Conservation (phyloP, 306 rosid species). For the Pueraria montana region DNA sequence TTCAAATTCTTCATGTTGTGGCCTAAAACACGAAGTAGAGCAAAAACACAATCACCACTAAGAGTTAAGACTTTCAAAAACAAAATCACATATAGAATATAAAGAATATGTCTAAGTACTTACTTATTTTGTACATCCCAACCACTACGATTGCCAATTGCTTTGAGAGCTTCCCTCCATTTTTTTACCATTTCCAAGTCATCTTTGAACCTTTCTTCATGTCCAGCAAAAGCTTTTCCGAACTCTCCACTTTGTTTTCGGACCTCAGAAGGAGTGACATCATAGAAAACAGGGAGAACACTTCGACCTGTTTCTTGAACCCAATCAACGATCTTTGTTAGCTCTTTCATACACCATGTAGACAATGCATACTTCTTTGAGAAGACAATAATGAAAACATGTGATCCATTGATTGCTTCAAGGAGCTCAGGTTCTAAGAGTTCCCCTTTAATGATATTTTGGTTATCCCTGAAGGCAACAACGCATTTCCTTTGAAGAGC, state of each 20-base stretch:
- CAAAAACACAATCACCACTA: not conserved
- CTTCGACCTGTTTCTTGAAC: not conserved
- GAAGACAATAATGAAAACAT: constrained; percentile 13
- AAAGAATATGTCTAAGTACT: not conserved
- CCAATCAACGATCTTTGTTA: constrained; percentile 2
- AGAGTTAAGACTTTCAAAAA: not conserved
- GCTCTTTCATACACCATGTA: constrained; percentile 50
- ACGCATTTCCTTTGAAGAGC: not conserved
- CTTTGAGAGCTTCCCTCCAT: constrained; percentile 27
- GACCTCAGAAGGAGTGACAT: constrained; percentile 44
- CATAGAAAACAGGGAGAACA: constrained; percentile 37
- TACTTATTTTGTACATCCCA: too few species aligned
- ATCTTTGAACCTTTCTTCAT: constrained; percentile 25
- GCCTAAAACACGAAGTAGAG: not conserved
- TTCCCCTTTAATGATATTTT: constrained; percentile 26
- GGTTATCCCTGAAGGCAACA: not conserved
- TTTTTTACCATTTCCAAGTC: not conserved
- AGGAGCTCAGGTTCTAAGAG: not conserved
- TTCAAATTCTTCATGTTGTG: not conserved
- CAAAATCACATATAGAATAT: not conserved
- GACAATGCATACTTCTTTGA: constrained; percentile 40
- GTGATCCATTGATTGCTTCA: constrained; percentile 35
- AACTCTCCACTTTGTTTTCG: constrained; percentile 5
- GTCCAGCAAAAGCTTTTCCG: not conserved
- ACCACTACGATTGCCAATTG: not conserved